A percentile compares a stretch with the other conserved stretches of the same genome.
These are phyloP conservation scores for Arabidopsis arenosa DNA, from an alignment of 345 rosid species.

Conservation along the genomic window DNA sequence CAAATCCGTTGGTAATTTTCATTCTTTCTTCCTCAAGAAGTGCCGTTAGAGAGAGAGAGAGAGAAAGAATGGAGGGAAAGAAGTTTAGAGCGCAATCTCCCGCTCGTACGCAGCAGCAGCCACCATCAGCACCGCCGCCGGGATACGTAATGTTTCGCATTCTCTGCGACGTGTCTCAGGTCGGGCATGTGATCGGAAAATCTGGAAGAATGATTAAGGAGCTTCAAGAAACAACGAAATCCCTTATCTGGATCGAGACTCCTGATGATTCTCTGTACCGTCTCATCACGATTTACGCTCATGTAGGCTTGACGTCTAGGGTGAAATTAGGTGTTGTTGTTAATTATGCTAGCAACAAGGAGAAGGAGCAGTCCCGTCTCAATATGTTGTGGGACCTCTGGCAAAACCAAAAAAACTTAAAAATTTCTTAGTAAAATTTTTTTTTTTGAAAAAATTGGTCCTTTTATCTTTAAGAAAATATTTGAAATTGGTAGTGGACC, in stretches of 20 bases:
- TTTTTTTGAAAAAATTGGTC: too few species aligned
- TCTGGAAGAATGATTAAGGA: slow-evolving; percentile 61
- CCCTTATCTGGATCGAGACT: slow-evolving; percentile 65
- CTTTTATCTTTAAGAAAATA: too few species aligned
- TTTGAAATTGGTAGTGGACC: too few species aligned
- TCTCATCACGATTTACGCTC: slow-evolving; percentile 54
- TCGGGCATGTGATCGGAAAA: slow-evolving; percentile 68
- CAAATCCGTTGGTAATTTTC: neutral
- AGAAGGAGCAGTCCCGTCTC: too few species aligned
- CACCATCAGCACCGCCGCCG: slow-evolving; percentile 47
- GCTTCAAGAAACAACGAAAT: slow-evolving; percentile 59
- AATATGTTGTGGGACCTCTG: too few species aligned
- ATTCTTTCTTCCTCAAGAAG: slow-evolving; percentile 2
- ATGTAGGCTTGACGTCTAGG: slow-evolving; percentile 35
- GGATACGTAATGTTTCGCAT: slow-evolving; percentile 61
- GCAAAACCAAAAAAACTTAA: too few species aligned
- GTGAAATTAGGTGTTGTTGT: slow-evolving; percentile 18
- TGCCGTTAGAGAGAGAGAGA: slow-evolving; percentile 5
- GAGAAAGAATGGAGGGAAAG: slow-evolving; percentile 15
- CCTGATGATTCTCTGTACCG: slow-evolving; percentile 52
- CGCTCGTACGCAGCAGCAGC: slow-evolving; percentile 12
- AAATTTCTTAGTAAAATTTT: too few species aligned
- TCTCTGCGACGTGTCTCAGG: slow-evolving; percentile 60
- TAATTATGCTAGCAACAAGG: neutral
- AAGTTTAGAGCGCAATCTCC: slow-evolving; percentile 35